Percentiles rank a stretch among this genome's conserved stretches.
Conservation (phyloP, 352 stramenopile species). For the Plasmopara halstedii region DNA sequence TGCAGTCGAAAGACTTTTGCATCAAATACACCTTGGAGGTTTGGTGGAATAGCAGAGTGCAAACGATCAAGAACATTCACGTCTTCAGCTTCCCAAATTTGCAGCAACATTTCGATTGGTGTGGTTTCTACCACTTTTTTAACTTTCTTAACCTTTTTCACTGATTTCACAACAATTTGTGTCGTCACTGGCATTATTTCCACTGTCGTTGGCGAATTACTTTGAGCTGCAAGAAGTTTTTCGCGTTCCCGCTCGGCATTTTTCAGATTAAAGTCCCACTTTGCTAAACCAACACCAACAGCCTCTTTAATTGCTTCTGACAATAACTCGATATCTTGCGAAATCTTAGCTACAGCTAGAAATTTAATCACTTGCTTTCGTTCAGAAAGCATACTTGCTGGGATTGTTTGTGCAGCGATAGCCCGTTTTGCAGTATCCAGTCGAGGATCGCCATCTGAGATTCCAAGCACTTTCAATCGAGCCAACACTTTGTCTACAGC, state of each 20-base stretch:
- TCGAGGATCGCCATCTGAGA: slow-evolving; percentile 22
- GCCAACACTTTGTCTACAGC: slow-evolving; percentile 48
- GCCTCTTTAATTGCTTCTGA: slow-evolving; percentile 62
- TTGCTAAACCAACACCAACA: slow-evolving; percentile 47
- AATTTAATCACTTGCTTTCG: slow-evolving; percentile 77
- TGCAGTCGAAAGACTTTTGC: slow-evolving; percentile 35
- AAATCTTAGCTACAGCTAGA: slow-evolving; percentile 56
- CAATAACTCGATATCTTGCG: slow-evolving; percentile 57
- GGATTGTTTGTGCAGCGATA: slow-evolving; percentile 21
- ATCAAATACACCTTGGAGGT: slow-evolving; percentile 26
- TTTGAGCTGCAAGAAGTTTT: slow-evolving; percentile 29
- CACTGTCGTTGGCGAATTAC: background rate
- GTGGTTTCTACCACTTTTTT: slow-evolving; percentile 5
- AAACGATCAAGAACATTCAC: slow-evolving; percentile 22
- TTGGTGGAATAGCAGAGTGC: slow-evolving; percentile 5
- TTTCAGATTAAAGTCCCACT: slow-evolving; percentile 80
- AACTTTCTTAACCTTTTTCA: slow-evolving; percentile 12
- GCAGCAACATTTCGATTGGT: slow-evolving; percentile 26
- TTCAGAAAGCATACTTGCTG: slow-evolving; percentile 41
- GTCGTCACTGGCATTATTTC: slow-evolving; percentile 2
- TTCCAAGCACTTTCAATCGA: slow-evolving; percentile 32
- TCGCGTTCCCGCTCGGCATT: slow-evolving; percentile 65
- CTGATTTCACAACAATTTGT: slow-evolving; percentile 7
- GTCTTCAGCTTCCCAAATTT: slow-evolving; percentile 32
- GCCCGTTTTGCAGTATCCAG: slow-evolving; percentile 25